Evolutionary conservation across 2,329 filamentous ascomycete species (phyloP).

Genomic region (Pseudovirgaria hyperparasitica): DNA sequence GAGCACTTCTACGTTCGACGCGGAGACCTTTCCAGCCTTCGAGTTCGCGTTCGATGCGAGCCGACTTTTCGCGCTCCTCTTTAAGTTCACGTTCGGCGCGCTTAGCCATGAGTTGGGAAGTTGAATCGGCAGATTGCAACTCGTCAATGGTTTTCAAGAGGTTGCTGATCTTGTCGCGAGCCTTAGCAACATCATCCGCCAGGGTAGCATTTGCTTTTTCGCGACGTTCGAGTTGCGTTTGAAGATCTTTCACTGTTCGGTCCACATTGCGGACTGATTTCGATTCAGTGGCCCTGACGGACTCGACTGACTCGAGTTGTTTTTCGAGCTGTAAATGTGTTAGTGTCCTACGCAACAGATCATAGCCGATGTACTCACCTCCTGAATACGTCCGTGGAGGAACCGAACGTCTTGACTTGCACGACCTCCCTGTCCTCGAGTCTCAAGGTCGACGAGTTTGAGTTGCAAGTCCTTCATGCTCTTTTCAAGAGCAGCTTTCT

Average conservation of each 20-base stretch:
- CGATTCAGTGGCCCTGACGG: slow-evolving; percentile 64
- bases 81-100: slow-evolving; percentile 81
- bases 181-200: slow-evolving; percentile 69
- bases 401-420: slow-evolving; percentile 93
- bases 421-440: slow-evolving; percentile 80
- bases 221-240: slow-evolving; percentile 81
- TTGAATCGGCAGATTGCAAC: slow-evolving; percentile 75
- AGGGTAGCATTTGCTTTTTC: slow-evolving; percentile 77
- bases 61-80: slow-evolving; percentile 71
- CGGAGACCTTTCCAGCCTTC: slow-evolving; percentile 67
- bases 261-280: slow-evolving; percentile 86
- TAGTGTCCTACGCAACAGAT: slow-evolving; percentile 5
- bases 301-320: slow-evolving; percentile 73
- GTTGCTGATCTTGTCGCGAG: slow-evolving; percentile 83
- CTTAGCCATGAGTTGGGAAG: slow-evolving; percentile 66
- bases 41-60: slow-evolving; percentile 76
- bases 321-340: slow-evolving; percentile 57
- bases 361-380: slow-evolving; percentile 46
- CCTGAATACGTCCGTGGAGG: slow-evolving; percentile 84
- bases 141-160: slow-evolving; percentile 87
- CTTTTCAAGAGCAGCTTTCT: slow-evolving; percentile 84
- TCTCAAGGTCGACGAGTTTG: slow-evolving; percentile 83
- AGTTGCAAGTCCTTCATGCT: slow-evolving; percentile 81
- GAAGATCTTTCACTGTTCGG: slow-evolving; percentile 83
- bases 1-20: slow-evolving; percentile 39